Evolutionary conservation across 1,139 yeast genomes (phyloP).

Genomic region (Candida sp.): DNA sequence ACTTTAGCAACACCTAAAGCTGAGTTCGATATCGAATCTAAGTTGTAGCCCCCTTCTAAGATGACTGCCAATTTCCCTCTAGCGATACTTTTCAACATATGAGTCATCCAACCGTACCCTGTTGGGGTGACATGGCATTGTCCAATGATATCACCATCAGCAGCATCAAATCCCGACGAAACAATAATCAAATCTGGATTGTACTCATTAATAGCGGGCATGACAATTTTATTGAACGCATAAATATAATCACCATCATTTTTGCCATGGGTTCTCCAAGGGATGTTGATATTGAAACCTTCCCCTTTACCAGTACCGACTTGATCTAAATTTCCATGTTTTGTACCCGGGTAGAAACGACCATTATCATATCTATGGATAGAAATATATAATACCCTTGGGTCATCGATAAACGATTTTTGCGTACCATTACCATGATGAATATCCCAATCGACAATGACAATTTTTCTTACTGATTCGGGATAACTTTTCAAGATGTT

Average conservation of each 20-base stretch:
- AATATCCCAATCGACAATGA: slow-evolving; percentile 94
- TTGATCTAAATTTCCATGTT: slow-evolving; percentile 71
- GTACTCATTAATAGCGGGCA: slow-evolving; percentile 88
- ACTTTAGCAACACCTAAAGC: slow-evolving; percentile 94
- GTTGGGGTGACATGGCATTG: slow-evolving; percentile 95
- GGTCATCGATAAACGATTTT: slow-evolving; percentile 84
- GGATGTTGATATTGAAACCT: slow-evolving; percentile 83
- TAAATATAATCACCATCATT: slow-evolving; percentile 95
- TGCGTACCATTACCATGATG: slow-evolving; percentile 99
- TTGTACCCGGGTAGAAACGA: slow-evolving; percentile 90
- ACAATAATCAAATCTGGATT: slow-evolving; percentile 91
- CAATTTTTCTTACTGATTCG: slow-evolving; percentile 79
- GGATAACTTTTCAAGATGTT: slow-evolving; percentile 80
- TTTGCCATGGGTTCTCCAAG: slow-evolving; percentile 94
- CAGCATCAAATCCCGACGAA: slow-evolving; percentile 98
- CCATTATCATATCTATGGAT: slow-evolving; percentile 93
- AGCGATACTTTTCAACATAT: slow-evolving; percentile 82
- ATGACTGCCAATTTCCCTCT: slow-evolving; percentile 86
- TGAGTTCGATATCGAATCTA: slow-evolving; percentile 85
- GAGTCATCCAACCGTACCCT: slow-evolving; percentile 97
- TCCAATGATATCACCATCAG: slow-evolving; percentile 98
- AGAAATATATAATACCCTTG: slow-evolving; percentile 86
- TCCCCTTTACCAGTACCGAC: slow-evolving; percentile 85
- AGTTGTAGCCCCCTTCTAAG: slow-evolving; percentile 94
- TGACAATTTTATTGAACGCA: slow-evolving; percentile 83